Percentiles rank a stretch among this genome's conserved stretches.
Evolutionary conservation across 495 filamentous ascomycete genomes (phyloP).

Genomic region (Aspergillus cristatus): DNA sequence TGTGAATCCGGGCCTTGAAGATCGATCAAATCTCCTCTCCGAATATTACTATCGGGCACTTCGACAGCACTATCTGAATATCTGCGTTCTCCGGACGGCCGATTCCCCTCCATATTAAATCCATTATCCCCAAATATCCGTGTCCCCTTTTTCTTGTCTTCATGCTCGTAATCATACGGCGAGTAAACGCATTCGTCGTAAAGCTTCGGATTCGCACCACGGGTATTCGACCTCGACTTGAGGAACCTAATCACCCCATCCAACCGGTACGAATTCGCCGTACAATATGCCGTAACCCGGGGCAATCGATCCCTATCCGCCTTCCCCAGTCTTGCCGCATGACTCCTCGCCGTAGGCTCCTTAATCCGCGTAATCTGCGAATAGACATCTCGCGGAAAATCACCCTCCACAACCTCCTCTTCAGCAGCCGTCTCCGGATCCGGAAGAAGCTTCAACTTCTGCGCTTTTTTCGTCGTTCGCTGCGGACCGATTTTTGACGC

Average conservation of each 20-base stretch:
- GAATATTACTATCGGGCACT: constrained; percentile 36
- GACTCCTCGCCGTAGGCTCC: constrained; percentile 84
- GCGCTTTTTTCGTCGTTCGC: constrained; percentile 84
- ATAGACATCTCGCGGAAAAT: constrained; percentile 92
- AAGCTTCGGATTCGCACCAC: constrained; percentile 75
- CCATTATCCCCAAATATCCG: constrained; percentile 17
- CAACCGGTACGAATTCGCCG: constrained; percentile 79
- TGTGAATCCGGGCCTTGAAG: constrained; percentile 33
- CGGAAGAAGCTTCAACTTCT: constrained; percentile 92
- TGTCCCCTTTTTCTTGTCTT: constrained; percentile 29
- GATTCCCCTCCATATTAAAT: constrained; percentile 10
- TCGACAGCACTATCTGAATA: constrained; percentile 57
- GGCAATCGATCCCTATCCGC: constrained; percentile 82
- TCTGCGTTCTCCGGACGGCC: constrained; percentile 45
- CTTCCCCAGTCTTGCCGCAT: constrained; percentile 88
- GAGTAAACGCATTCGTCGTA: constrained; percentile 98
- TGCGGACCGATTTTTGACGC: constrained; percentile 86
- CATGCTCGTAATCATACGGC: constrained; percentile 64
- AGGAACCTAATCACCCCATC: constrained; percentile 81
- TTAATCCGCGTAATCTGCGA: constrained; percentile 93
- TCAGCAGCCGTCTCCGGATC: constrained; percentile 78
- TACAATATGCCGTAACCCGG: constrained; percentile 92
- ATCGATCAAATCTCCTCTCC: constrained; percentile 47
- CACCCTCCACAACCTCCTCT: constrained; percentile 57
- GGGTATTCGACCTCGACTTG: constrained; percentile 65